Evolutionary conservation across 2,329 filamentous ascomycete species (phyloP), one percentile per base, ranked within the genome.

Genomic region (Cadophora malorum): DNA sequence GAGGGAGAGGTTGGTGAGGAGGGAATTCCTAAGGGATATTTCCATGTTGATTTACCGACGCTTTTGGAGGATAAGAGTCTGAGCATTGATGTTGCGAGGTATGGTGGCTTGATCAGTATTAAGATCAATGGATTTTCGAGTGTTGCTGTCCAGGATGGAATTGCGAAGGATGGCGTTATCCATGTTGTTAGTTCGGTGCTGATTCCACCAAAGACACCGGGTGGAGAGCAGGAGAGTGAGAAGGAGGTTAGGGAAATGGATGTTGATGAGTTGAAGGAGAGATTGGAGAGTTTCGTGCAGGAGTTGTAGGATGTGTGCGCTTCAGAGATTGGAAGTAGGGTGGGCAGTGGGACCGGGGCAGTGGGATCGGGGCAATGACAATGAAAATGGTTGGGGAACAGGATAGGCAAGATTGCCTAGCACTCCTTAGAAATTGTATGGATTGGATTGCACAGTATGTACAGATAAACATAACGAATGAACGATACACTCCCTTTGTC

Each of bases 111-210:
- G 74, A 87, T 91, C 63, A 84, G 80, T 5, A 89, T 97, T 69
- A 88, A 88, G 77, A 84, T 97, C 75, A 97, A 97, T 75, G 92
- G 89, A 16, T 90, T 89, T 72, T 83, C 84, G 2, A 82, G 82
- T 7, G 91, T 96, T 0, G 82, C 83, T 0, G 81, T 92, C 7
- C 83, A 89, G 70, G 93, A 97, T 76, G 90, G 84, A 0, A 79
- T 96, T 65, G 91, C 90, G 0, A 86, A 85, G 75, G 92, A 97
- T 76, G 94, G 94, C 38, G 93, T 95, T 16, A 86, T 97, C 47
- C 94, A 97, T 66, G 88, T 95, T 19, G 83, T 96, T 0, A 84
- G 85, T 59, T 84, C 84, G 67, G 88, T 97, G 0, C 80, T 96
- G 67, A 88, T 97, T 71, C 94, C 94, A 52, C 92, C 93, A 53